phyloP scores from a whole-genome alignment of 2,329 filamentous ascomycete species.

The Fusarium chuoi region DNA sequence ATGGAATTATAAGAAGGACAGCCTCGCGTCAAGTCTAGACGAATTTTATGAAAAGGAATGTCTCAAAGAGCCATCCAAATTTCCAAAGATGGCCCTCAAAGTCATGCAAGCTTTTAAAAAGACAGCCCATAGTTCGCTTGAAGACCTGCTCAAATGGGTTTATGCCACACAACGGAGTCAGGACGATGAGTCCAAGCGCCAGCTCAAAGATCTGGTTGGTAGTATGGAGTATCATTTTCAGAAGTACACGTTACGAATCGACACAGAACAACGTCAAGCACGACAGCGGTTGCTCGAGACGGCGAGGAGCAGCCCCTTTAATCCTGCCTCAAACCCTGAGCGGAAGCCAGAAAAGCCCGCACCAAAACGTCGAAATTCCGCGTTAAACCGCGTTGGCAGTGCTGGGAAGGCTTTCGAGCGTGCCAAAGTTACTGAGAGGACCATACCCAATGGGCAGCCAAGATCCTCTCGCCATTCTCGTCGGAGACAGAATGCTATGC shows the following conservation, averaged over 20 bases:
- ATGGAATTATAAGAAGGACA: background rate
- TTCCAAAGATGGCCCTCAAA: background rate
- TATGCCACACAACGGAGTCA: background rate
- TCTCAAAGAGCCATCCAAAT: background rate
- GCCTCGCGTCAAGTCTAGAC: background rate
- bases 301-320: background rate
- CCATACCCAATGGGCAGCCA: background rate
- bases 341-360: background rate
- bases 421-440: background rate
- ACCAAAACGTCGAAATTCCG: too few relatives aligned
- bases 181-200: background rate
- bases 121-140: background rate
- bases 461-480: background rate
- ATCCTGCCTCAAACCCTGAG: background rate
- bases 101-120: background rate
- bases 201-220: background rate
- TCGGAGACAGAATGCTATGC: background rate
- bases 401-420: constrained; percentile 6
- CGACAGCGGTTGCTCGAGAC: background rate
- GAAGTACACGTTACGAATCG: background rate
- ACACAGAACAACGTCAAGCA: background rate
- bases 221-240: background rate
- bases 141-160: background rate
- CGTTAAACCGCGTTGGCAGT: background rate
- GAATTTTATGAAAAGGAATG: background rate